Base-by-base conservation (phyloP, 768 basidiomycete species). In the Pleurotus sapidus region DNA sequence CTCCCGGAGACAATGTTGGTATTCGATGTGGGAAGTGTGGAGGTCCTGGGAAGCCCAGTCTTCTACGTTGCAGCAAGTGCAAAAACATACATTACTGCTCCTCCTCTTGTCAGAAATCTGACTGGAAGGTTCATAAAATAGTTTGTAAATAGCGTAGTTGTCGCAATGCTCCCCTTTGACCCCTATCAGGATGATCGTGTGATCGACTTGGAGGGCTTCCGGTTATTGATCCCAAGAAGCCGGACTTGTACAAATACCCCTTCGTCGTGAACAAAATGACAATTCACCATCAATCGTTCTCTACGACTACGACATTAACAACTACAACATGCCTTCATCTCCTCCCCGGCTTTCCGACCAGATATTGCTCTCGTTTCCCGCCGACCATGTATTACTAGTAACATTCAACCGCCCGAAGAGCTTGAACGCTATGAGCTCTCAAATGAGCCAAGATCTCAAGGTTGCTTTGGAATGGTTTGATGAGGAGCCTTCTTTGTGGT, bases 351-450 rank as follows among this genome's bases (percentile, higher is more conserved):
- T 74, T 56, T 78, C 77, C 12, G 61, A 65, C 23, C 65, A 75
- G 60, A 65, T 79, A 59, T 65, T 65, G 34, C 71, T 78, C 30
- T 63, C 71, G 0, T 72, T 77, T 50, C 78, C 77, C 2, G 64
- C 59, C 6, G 74, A 79, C 5, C 86, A 86, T 64, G 76, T 82
- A 4, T 68, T 84, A 30, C 73, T 82, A 14, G 61, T 89, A 25
- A 77, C 79, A 11, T 66, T 88, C 59, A 93, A 93, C 70, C 78
- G 91, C 5, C 90, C 91, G 0, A 75, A 77, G 54, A 68, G 78
- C 5, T 80, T 91, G 66, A 93, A 95, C 64, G 89, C 93, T 1
- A 81, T 94, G 77, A 83, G 84, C 0, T 80, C 82, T 5, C 72
- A 69, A 5, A 84, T 92, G 78, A 64, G 72, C 14, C 61, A 67